These are phyloP conservation scores for Polygonum aviculare DNA, from an alignment of 148 eudicot species.

Conservation along the genomic window DNA sequence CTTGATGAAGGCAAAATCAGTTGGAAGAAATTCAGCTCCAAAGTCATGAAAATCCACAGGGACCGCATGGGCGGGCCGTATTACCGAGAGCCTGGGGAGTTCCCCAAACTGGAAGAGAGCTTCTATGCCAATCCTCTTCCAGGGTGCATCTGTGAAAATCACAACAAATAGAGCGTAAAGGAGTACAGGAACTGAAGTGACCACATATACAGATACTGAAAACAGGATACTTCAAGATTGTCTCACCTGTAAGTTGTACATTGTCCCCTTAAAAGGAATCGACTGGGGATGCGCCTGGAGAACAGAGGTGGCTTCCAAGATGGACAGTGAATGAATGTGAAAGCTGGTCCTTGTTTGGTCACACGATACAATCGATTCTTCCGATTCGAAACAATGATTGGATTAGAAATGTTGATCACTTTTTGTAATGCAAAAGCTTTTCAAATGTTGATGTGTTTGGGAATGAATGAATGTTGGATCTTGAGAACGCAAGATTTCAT, in stretches of 20 bases:
- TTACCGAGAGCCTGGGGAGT: slow-evolving; percentile 66
- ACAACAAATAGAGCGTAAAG: slow-evolving; percentile 14
- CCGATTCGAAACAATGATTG: background rate
- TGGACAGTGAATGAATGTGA: background rate
- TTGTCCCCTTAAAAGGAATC: background rate
- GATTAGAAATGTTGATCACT: background rate
- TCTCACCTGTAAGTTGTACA: background rate
- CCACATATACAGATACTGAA: background rate
- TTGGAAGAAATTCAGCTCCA: slow-evolving; percentile 67
- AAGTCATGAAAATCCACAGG: slow-evolving; percentile 72
- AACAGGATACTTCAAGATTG: background rate
- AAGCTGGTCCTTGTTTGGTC: background rate
- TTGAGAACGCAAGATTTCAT: background rate
- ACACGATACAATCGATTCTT: background rate
- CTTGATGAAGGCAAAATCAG: slow-evolving; percentile 61
- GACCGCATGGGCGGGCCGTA: slow-evolving; percentile 69
- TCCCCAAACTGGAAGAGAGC: slow-evolving; percentile 92
- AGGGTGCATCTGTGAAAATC: slow-evolving; percentile 70
- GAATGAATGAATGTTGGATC: background rate
- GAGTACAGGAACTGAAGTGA: background rate
- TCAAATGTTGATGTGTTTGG: background rate
- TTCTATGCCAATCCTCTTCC: slow-evolving; percentile 95
- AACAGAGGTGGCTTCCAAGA: background rate
- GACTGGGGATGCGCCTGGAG: background rate
- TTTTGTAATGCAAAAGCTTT: background rate